Evolutionary conservation across 768 basidiomycete species (phyloP).

Genomic region (Pholiota microspora): DNA sequence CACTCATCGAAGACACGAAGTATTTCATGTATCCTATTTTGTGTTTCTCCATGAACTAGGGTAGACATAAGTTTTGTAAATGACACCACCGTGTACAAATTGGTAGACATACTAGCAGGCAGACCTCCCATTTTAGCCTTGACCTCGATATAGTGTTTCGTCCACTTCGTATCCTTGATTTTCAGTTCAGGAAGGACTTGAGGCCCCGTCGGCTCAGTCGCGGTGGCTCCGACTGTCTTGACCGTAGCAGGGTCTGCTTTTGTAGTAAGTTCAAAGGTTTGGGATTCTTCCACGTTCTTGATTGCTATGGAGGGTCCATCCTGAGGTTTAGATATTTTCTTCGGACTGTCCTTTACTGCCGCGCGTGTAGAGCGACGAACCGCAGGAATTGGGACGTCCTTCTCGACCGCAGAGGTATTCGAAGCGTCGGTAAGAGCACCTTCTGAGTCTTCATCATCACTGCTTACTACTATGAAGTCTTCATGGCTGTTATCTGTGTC

Average conservation of each 20-base stretch:
- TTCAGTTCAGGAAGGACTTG: constrained; percentile 37
- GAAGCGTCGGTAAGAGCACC: neutral
- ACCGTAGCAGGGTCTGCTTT: neutral
- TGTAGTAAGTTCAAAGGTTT: neutral
- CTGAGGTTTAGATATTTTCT: neutral
- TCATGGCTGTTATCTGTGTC: constrained; percentile 3
- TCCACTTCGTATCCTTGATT: constrained; percentile 51
- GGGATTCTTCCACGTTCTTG: neutral
- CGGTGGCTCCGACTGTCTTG: neutral
- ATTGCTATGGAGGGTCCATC: neutral
- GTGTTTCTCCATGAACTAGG: constrained; percentile 63
- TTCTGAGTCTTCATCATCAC: constrained; percentile 1
- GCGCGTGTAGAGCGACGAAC: constrained; percentile 1
- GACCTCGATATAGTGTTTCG: constrained; percentile 45
- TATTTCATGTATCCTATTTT: constrained; percentile 67
- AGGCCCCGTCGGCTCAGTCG: constrained; percentile 1
- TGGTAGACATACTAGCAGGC: constrained; percentile 55
- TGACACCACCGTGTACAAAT: neutral
- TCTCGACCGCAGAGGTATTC: neutral
- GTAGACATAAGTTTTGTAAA: neutral
- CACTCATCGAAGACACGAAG: constrained; percentile 80
- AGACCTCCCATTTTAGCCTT: constrained; percentile 53
- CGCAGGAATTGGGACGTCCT: neutral
- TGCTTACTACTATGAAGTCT: neutral
- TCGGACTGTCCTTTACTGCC: neutral